Percentiles rank a stretch among this genome's conserved stretches.
These are phyloP conservation scores for Plantago rigida DNA, from an alignment of 305 asterid species.

Conservation along the genomic window DNA sequence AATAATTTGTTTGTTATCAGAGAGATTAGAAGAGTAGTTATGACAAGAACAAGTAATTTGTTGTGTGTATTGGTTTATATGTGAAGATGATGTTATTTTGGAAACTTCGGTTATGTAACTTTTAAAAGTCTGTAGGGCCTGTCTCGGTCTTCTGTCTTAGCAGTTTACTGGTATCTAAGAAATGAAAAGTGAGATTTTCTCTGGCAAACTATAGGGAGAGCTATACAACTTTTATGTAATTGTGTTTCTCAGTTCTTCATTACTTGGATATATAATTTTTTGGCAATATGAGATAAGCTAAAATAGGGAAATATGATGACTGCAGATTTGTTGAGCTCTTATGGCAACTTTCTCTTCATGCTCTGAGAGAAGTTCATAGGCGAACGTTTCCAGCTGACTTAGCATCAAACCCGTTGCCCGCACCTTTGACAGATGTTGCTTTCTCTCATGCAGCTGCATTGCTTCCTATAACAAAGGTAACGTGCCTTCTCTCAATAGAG, in stretches of 20 bases:
- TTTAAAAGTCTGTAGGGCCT: no score
- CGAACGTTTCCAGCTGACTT: conserved; percentile 82
- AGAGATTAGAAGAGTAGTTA: no score
- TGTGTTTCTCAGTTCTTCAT: no score
- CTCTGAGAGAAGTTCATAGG: conserved; percentile 94
- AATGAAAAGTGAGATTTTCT: conserved; percentile 19
- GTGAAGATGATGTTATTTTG: no score
- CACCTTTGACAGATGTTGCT: conserved; percentile 95
- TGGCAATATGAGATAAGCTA: not conserved
- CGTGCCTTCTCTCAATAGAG: conserved; percentile 16
- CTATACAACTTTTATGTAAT: not conserved
- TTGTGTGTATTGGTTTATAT: no score
- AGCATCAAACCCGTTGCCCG: conserved; percentile 83
- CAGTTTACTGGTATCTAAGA: not conserved
- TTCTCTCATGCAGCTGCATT: conserved; percentile 97
- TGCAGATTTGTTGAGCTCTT: conserved; percentile 89
- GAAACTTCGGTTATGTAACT: no score
- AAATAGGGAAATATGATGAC: conserved; percentile 20
- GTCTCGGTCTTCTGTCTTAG: no score
- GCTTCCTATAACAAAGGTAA: conserved; percentile 92
- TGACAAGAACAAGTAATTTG: no score
- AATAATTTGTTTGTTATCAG: no score
- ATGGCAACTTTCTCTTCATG: conserved; percentile 98
- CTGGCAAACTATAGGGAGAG: not conserved
- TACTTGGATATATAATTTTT: no score